Base-by-base conservation (phyloP, 192 early-diverging fungal genomes). In the Haplosporangium gracile region DNA sequence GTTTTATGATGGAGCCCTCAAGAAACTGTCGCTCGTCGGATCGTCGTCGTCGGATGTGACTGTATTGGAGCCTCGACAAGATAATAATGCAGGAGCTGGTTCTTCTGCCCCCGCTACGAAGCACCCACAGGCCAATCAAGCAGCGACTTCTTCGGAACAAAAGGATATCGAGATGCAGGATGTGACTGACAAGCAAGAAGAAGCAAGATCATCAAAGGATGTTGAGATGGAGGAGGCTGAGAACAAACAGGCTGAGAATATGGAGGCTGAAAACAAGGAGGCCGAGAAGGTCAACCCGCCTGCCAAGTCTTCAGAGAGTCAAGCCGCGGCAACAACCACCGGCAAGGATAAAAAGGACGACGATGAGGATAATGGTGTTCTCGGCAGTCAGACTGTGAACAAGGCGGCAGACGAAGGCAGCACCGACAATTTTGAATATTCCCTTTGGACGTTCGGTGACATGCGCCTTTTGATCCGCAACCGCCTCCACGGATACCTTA, bases 391-490 rank as follows among this genome's bases (percentile, higher is more conserved):
- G 26, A 49, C 72, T 60, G 32, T 5, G 22, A 5, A 22, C n/a
- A 7, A 73, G 68, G 22, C 26, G 0, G 45, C 38, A 3, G 72
- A 68, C 0, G 69, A 75, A 5, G 38, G 39, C 11, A 60, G 70
- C 36, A 70, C 42, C 29, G 75, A 81, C 24, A 76, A 76, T 22
- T 74, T 86, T 43, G 84, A 86, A 22, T 86, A 86, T 32, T 72
- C 84, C 2, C 79, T 86, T 16, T 86, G 84, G 84, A 81, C 79
- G 4, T 86, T 86, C 70, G 84, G 84, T 0, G 79, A 80, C 18
- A 74, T 73, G 1, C 75, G 75, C 10, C 72, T 86, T 57, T 40
- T 86, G 57, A 78, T 86, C 55, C 84, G 84, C 8, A 77, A 65
- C 36, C 84, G 84, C 5, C 29, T 81, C 16, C 84, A 86, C 51